Base-by-base conservation (phyloP, 768 basidiomycete species). In the Russula sp. region DNA sequence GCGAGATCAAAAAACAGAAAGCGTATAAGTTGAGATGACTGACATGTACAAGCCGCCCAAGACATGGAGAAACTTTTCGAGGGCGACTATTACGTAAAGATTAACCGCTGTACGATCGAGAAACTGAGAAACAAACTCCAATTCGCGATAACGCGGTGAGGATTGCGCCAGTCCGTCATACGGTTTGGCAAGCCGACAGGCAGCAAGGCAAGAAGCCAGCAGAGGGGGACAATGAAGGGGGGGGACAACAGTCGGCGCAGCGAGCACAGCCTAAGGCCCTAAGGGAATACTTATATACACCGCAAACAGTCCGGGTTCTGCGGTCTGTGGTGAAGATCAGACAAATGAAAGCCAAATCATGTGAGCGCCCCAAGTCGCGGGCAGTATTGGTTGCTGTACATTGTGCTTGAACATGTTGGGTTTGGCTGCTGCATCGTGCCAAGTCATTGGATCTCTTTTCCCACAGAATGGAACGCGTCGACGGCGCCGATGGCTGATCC, bases 21-120 rank as follows among this genome's bases (percentile, higher is more conserved):
- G 11, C 2, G 35, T 42, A 27, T 14, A 44, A 37, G 18, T 16
- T n/a, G 18, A 9, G 32, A 42, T 7, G 34, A 31, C 51, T 18
- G 47, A 59, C 63, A 64, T 49, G 52, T 48, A 44, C 51, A 64
- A n/a, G 7, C 63, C 63, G 8, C 35, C 63, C 34, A 61, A 3
- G 49, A 55, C n/a, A 47, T 59, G 63, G 31, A 56, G 10, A 5
- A 64, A 11, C 37, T 61, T 64, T 4, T 35, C 18, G 35, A 53
- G 22, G 27, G 50, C 39, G 7, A n/a, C 62, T 58, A 6, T 53
- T 20, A 37, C 11, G 9, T 20, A 37, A 53, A 6, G n/a, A 3
- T 22, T 14, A 53, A 53, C n/a, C 2, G 18, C 16, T 18, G 6
- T 16, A 18, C 5, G 16, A 18, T 6, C 18, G 42, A 18, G 18